phyloP scores from a whole-genome alignment of 371 early-diverging fungal species.

The Rhizopus sp. region DNA sequence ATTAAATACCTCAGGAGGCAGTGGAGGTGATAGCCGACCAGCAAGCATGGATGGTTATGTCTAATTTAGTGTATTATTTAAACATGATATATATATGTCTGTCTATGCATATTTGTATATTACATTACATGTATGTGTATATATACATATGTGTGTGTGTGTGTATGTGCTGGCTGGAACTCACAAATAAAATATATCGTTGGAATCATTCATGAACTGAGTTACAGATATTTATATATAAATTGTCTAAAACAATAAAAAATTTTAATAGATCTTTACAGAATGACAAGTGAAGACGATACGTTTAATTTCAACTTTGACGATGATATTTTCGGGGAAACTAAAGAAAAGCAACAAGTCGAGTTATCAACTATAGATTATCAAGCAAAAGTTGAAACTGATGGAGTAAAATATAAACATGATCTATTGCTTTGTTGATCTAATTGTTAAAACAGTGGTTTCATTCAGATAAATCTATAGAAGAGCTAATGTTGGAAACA shows the following conservation, averaged over 20 bases:
- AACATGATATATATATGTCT: too few relatives aligned
- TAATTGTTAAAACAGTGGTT: conserved; percentile 38
- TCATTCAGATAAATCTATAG: conserved; percentile 25
- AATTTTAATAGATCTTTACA: not conserved
- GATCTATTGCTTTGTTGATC: not conserved
- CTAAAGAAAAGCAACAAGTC: conserved; percentile 26
- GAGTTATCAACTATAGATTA: conserved; percentile 30
- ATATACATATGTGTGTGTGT: too few relatives aligned
- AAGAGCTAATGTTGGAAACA: conserved; percentile 38
- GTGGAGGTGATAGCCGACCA: conserved; percentile 43
- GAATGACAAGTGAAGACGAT: conserved; percentile 15
- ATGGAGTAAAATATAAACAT: conserved; percentile 35
- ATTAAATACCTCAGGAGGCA: conserved; percentile 27
- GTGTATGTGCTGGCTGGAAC: too few relatives aligned
- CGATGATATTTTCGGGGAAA: conserved; percentile 43
- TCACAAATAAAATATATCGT: too few relatives aligned
- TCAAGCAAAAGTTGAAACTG: conserved; percentile 41
- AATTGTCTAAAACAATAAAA: too few relatives aligned
- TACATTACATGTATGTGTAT: too few relatives aligned
- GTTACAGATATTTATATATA: too few relatives aligned
- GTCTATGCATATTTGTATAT: too few relatives aligned
- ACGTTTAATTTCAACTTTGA: conserved; percentile 43
- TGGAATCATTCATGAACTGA: too few relatives aligned
- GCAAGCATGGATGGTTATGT: conserved; percentile 44
- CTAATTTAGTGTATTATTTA: not conserved